Conservation (phyloP, 2,329 filamentous ascomycete genomes). For the Plenodomus tracheiphilus region DNA sequence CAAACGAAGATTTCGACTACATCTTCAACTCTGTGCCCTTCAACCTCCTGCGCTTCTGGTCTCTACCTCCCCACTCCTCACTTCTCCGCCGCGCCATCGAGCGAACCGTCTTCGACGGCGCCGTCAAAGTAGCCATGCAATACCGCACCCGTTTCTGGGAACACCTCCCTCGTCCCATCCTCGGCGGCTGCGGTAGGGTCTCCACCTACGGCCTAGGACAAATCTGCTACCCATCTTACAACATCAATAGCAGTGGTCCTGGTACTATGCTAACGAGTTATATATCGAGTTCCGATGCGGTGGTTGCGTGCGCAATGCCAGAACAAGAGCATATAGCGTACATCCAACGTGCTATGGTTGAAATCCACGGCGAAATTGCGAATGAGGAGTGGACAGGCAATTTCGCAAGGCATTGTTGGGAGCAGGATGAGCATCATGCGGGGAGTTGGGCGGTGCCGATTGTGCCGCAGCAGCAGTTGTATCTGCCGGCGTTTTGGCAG, state of each 20-base stretch:
- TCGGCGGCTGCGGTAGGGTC: slow-evolving; percentile 62
- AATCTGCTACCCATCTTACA: slow-evolving; percentile 68
- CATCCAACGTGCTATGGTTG: slow-evolving; percentile 64
- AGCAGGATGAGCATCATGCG: slow-evolving; percentile 59
- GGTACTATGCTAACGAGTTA: slow-evolving; percentile 56
- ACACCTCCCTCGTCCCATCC: slow-evolving; percentile 56
- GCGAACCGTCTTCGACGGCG: slow-evolving; percentile 49
- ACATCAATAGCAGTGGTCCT: slow-evolving; percentile 60
- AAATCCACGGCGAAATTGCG: slow-evolving; percentile 63
- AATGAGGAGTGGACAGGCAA: slow-evolving; percentile 64
- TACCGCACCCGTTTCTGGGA: slow-evolving; percentile 65
- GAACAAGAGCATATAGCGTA: slow-evolving; percentile 57
- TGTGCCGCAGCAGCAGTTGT: slow-evolving; percentile 66
- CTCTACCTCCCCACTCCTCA: slow-evolving; percentile 55
- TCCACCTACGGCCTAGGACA: slow-evolving; percentile 62
- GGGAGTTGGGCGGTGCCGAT: slow-evolving; percentile 63
- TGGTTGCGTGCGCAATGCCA: background rate
- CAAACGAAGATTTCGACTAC: slow-evolving; percentile 61
- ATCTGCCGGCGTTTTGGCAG: slow-evolving; percentile 69
- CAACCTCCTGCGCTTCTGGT: slow-evolving; percentile 62
- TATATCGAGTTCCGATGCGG: background rate
- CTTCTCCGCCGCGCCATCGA: slow-evolving; percentile 51
- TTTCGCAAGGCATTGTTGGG: slow-evolving; percentile 66
- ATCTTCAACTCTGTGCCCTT: slow-evolving; percentile 65
- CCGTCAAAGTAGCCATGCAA: slow-evolving; percentile 63